Base-by-base conservation (phyloP, 768 basidiomycete species). In the Rubroboletus satanas region DNA sequence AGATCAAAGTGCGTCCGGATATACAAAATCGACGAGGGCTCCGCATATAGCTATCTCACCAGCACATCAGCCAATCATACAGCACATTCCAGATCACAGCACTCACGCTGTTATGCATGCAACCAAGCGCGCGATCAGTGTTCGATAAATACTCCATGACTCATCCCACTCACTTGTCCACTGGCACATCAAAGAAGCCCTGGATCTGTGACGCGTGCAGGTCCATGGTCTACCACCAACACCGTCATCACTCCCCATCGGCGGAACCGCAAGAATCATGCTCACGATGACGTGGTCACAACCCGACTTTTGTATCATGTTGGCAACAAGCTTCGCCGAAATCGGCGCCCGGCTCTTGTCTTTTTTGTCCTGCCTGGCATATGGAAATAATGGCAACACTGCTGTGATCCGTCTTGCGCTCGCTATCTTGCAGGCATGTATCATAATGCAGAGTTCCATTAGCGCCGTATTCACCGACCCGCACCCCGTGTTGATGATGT, bases 361-460 rank as follows among this genome's bases (percentile, higher is more conserved):
- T 74, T 98, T 99, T 73, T 98, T 98, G 78, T 99, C 97, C 73
- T 98, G 97, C 54, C 97, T 79, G 9, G 97, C 85, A 72, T 99
- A 99, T 1, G 97, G 96, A 74, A 93, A 99, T 35, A 97, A 82
- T 39, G 97, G 97, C 54, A 98, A 83, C 59, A 99, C 94, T n/a
- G 96, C 97, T 7, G 97, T 99, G 68, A 99, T 98, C 57, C 97
- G 80, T 73, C 90, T 91, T 45, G 97, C 95, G 61, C 93, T 96
- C n/a, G 97, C 96, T 65, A 98, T 98, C 76, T 95, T 96, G 84
- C 96, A 97, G 10, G 97, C 95, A 69, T 98, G 95, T 66, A 98
- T 93, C 93, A 99, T 96, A 66, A 98, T 98, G 70, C 95, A 93
- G 44, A 94, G 82, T 72, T 98, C 97, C 93, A 99, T 98, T 59